Evolutionary conservation across 768 basidiomycete species (phyloP), one percentile per base, ranked within the genome.

Genomic region (Zangia roseola): DNA sequence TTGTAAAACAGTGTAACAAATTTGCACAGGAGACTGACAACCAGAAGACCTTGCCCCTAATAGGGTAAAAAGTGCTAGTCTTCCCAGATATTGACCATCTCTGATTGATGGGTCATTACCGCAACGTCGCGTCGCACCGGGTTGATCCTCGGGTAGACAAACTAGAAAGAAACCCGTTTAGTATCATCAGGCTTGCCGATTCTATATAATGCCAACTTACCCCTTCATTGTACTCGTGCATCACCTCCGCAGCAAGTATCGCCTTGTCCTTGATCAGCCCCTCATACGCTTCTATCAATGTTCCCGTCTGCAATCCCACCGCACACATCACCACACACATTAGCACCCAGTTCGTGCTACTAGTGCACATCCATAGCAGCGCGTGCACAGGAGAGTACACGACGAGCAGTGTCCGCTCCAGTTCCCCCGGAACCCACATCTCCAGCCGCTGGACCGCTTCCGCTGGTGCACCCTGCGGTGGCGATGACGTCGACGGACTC

Each of bases 21-120:
- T 31, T 31, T 31, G 31, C 30, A 14, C 30, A 12, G 12, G 12
- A 30, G 30, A 13, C 30, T 6, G 30, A 14, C 10, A 30, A 30
- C 30, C 30, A 30, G 30, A 30, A 30, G 1, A 14, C 13, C 30
- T 30, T 30, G 30, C 6, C 10, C 30, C 12, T 13, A 12, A 30
- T 13, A 12, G 30, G 26, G 8, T 26, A 26, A 12, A 10, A 13
- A 31, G 14, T 31, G 14, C 31, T 31, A 16, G 31, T 31, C 31
- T 31, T 31, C 31, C 31, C 31, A 31, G 31, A 31, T 16, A 16
- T 31, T 31, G 14, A 31, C 78, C 53, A 89, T 76, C 73, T 93
- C 91, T 1, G 86, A 80, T 60, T 93, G 76, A 64, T 91, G 83
- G 3, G 91, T 93, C 89, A 90, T 91, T 23, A 90, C 86, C 4